Conservation (phyloP, 139 green algal species). For the Picochlorum sp. region DNA sequence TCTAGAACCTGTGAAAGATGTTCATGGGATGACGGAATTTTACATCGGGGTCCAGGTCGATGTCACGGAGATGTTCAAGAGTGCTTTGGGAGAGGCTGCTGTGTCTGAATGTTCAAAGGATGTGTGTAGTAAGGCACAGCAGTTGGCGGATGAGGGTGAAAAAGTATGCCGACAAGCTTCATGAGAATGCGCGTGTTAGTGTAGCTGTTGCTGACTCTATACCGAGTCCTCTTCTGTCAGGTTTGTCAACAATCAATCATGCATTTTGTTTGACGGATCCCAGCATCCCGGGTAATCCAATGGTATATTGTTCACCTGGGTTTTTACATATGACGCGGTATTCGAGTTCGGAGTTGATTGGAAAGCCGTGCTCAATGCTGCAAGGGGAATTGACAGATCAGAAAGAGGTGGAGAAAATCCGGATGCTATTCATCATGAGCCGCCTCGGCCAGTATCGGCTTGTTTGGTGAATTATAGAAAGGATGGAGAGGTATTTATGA, state of each 20-base stretch:
- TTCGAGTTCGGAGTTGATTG: slow-evolving; percentile 5
- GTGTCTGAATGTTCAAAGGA: slow-evolving; percentile 3
- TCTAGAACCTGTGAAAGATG: slow-evolving; percentile 27
- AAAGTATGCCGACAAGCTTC: slow-evolving; percentile 5
- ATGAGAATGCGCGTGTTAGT: neutral
- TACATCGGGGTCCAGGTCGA: slow-evolving; percentile 76
- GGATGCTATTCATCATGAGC: slow-evolving; percentile 25
- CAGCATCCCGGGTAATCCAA: slow-evolving; percentile 45
- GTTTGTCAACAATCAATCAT: slow-evolving; percentile 39
- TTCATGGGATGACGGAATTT: slow-evolving; percentile 31
- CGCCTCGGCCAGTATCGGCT: slow-evolving; percentile 24
- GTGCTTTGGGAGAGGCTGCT: neutral
- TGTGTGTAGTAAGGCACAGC: slow-evolving; percentile 3
- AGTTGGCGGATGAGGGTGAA: slow-evolving; percentile 9
- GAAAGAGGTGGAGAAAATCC: slow-evolving; percentile 25
- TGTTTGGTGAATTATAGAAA: slow-evolving; percentile 53
- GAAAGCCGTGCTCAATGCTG: slow-evolving; percentile 18
- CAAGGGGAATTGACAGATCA: slow-evolving; percentile 37
- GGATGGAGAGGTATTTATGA: slow-evolving; percentile 40
- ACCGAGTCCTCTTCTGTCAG: slow-evolving; percentile 34
- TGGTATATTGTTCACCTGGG: slow-evolving; percentile 43
- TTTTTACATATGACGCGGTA: slow-evolving; percentile 47
- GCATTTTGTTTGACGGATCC: slow-evolving; percentile 55
- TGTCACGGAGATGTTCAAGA: slow-evolving; percentile 30
- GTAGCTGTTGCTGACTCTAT: slow-evolving; percentile 20